Conservation (phyloP, 306 rosid species). For the Urtica urens region DNA sequence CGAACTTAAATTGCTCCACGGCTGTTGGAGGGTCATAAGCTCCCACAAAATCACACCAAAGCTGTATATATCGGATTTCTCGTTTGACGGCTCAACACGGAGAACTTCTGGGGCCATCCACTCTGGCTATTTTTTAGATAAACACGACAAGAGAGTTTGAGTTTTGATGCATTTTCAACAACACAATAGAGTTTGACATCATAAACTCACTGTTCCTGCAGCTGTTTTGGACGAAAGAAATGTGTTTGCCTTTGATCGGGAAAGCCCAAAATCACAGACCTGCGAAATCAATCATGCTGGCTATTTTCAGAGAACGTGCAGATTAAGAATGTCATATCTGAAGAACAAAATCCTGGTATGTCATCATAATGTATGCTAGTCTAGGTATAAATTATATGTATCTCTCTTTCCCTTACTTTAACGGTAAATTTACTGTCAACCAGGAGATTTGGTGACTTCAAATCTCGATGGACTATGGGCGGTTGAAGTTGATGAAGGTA, state of each 20-base stretch:
- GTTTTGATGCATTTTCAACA: background rate
- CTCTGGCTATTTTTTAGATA: conserved; percentile 7
- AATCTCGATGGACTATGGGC: conserved; percentile 13
- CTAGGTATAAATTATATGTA: background rate
- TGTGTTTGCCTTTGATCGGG: conserved; percentile 10
- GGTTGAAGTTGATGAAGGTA: conserved; percentile 15
- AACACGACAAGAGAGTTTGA: background rate
- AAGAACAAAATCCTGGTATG: no score
- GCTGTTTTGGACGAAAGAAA: conserved; percentile 12
- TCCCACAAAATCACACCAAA: conserved; percentile 9
- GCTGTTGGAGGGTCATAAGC: conserved; percentile 12
- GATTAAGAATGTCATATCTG: no score
- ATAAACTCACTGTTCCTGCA: conserved; percentile 8
- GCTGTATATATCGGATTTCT: conserved; percentile 12
- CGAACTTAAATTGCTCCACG: conserved; percentile 7
- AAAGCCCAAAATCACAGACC: conserved; percentile 15
- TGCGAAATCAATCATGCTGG: background rate
- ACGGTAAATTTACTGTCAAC: conserved; percentile 9
- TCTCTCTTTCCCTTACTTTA: background rate
- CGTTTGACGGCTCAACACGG: conserved; percentile 6
- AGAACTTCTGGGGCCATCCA: conserved; percentile 16
- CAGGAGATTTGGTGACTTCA: conserved; percentile 14
- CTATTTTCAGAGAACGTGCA: no score
- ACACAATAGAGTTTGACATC: background rate
- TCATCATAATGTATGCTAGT: no score